Base-by-base conservation (phyloP, 208 protist species). In the Crithidia sp. region DNA sequence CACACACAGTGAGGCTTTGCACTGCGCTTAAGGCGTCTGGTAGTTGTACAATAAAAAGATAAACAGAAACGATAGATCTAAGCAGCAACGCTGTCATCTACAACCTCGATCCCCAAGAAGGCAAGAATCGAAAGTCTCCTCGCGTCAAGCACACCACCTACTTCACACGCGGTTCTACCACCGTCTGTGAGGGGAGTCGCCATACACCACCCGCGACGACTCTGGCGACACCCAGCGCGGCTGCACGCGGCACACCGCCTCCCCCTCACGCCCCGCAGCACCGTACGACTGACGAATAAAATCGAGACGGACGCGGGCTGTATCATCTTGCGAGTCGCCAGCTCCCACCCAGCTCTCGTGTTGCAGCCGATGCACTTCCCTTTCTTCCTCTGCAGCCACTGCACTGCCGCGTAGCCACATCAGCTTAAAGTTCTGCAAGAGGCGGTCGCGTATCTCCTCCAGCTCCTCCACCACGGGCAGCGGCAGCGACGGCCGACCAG, bases 401-500 rank as follows among this genome's bases (percentile, higher is more conserved):
- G 14, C 41, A 17, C 59, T 49, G 16, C 36, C 17, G 36, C 28
- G 28, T 28, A 56, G 0, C 14, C 36, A 61, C 9, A 41, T 71
- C 43, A 71, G 68, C 53, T 60, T 55, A 13, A 75, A 59, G 40
- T 50, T 57, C 16, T 41, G 61, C 8, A 75, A 19, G 10, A 82
- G 66, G n/a, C 64, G 39, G 8, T 10, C 19, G 17, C 77, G 79
- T 62, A 92, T 88, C 19, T 80, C 79, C 49, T 88, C 58, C 56
- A 92, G 65, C 57, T 89, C 84, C 43, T 80, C 74, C 13, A 84
- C 79, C 13, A 79, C 69, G 19, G 58, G 6, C 5, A 71, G 62
- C 17, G 79, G 79, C 50, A 83, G 49, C 19, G 58, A 9, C 7
- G 79, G 73, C 7, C 37, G 68, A 13, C 74, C 69, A 0, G 44